Conservation (phyloP, 169 alveolate species). For the Perkinsus olseni region DNA sequence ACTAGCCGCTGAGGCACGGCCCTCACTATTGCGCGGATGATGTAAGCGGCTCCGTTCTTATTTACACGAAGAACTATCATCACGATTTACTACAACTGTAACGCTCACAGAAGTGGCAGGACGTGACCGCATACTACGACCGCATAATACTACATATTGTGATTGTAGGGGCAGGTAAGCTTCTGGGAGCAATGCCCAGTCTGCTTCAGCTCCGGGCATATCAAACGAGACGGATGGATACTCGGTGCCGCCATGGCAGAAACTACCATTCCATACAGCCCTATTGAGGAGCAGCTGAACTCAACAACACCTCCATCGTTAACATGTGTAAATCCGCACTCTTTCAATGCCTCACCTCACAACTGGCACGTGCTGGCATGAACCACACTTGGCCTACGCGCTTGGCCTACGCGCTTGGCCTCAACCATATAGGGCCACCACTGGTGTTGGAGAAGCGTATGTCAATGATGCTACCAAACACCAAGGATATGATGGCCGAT, state of each 20-base stretch:
- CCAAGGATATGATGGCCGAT: constrained; percentile 56
- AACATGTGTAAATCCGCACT: background rate
- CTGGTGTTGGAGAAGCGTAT: constrained; percentile 17
- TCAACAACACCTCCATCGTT: background rate
- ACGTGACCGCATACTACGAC: no score
- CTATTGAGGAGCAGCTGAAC: background rate
- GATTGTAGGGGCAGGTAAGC: background rate
- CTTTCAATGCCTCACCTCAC: background rate
- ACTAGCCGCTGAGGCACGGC: no score
- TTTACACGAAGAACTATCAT: no score
- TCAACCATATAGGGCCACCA: constrained; percentile 38
- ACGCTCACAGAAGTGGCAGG: no score
- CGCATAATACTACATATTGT: background rate
- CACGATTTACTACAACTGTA: no score
- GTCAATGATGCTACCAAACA: constrained; percentile 50
- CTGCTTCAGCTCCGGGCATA: background rate
- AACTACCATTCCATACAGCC: background rate
- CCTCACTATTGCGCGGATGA: no score
- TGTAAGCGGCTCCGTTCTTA: no score
- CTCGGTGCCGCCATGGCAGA: background rate
- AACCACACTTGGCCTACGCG: background rate
- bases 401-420: background rate
- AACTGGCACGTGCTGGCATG: background rate
- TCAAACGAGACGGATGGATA: background rate
- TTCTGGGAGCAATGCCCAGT: background rate